phyloP scores from a whole-genome alignment of 1,284 basidiomycete species.

The Thelephora terrestris region DNA sequence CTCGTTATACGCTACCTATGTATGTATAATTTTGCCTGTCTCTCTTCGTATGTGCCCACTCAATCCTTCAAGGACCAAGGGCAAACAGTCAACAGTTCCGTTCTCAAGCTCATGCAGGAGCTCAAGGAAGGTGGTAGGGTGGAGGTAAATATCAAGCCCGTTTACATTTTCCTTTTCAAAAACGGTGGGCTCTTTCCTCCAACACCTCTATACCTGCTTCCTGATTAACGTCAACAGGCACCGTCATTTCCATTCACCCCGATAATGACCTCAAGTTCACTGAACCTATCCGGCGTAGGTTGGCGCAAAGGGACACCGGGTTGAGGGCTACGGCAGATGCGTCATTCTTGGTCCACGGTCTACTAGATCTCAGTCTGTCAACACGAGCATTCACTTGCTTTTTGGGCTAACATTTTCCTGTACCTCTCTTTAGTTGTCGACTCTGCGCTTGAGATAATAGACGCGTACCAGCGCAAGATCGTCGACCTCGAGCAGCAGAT shows the following conservation, averaged over 20 bases:
- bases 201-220: neutral
- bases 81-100: conserved; percentile 21
- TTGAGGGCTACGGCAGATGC: conserved; percentile 50
- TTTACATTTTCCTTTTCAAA: conserved; percentile 55
- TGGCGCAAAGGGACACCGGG: conserved; percentile 46
- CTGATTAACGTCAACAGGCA: conserved; percentile 28
- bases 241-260: conserved; percentile 49
- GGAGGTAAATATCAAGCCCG: conserved; percentile 44
- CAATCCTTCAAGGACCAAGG: conserved; percentile 5
- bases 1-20: no score
- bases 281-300: conserved; percentile 41
- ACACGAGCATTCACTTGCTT: neutral
- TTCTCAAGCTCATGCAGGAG: conserved; percentile 29
- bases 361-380: conserved; percentile 49
- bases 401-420: neutral
- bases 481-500: conserved; percentile 49
- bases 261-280: conserved; percentile 39
- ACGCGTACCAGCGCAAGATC: conserved; percentile 53
- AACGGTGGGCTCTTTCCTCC: conserved; percentile 34
- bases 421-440: conserved; percentile 46
- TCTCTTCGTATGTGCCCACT: neutral
- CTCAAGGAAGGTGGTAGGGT: conserved; percentile 53
- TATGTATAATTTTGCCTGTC: no score
- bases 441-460: conserved; percentile 53
- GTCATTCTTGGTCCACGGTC: conserved; percentile 48